These are phyloP conservation scores for Fusarium irregulare DNA, from an alignment of 2,329 filamentous ascomycete genomes.

Conservation along the genomic window DNA sequence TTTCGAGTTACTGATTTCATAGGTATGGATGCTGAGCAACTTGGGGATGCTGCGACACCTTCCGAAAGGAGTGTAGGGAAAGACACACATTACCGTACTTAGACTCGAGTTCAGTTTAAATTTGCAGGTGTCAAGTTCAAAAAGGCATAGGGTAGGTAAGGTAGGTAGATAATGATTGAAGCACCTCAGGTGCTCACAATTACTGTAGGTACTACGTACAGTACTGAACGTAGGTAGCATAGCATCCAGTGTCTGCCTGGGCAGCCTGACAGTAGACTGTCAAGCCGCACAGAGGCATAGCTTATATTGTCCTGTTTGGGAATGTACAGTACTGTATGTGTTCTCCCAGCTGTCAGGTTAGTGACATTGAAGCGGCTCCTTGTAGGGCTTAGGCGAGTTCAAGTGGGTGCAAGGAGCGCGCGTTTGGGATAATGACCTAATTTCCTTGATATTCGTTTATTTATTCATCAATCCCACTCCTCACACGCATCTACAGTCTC, in stretches of 20 bases:
- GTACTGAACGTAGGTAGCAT: not conserved
- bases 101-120: conserved; percentile 6
- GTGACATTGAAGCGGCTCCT: not conserved
- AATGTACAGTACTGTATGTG: not conserved
- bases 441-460: conserved; percentile 20
- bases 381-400: conserved; percentile 33
- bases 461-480: not conserved
- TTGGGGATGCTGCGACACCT: conserved; percentile 12
- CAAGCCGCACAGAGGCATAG: not conserved
- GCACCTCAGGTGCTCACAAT: not conserved
- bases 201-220: not conserved
- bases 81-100: not conserved
- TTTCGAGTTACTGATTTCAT: not conserved
- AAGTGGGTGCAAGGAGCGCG: conserved; percentile 4
- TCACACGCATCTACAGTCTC: conserved; percentile 1
- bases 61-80: conserved; percentile 29
- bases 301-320: conserved; percentile 11
- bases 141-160: conserved; percentile 6
- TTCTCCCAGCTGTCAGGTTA: not conserved
- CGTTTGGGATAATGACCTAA: conserved; percentile 21
- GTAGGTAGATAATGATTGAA: not conserved
- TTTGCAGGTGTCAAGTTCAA: conserved; percentile 2
- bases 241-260: not conserved
- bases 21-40: conserved; percentile 1
- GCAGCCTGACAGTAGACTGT: too few relatives aligned